These are phyloP conservation scores for Exutisphaerella laricina DNA, from an alignment of 2,329 filamentous ascomycete genomes.

Conservation along the genomic window DNA sequence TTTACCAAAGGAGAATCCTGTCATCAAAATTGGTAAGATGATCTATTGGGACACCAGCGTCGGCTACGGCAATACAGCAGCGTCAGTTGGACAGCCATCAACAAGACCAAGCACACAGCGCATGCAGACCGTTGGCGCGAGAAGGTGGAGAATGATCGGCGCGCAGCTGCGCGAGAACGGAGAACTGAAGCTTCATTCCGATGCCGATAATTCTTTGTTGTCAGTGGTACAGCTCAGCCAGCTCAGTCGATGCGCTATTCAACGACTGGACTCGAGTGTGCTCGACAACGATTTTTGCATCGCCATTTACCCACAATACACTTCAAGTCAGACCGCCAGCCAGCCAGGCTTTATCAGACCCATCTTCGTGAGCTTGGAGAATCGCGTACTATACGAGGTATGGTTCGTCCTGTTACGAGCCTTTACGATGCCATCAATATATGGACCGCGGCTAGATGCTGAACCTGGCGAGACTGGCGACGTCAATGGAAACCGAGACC, in stretches of 20 bases:
- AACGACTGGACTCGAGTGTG: slow-evolving; percentile 83
- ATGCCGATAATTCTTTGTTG: slow-evolving; percentile 73
- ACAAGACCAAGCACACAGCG: slow-evolving; percentile 46
- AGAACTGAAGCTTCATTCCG: slow-evolving; percentile 83
- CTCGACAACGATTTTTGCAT: slow-evolving; percentile 91
- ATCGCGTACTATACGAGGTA: slow-evolving; percentile 85
- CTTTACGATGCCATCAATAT: slow-evolving; percentile 87
- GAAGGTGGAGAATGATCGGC: slow-evolving; percentile 81
- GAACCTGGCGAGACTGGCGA: slow-evolving; percentile 20
- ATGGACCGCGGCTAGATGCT: slow-evolving; percentile 49
- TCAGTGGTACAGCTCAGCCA: slow-evolving; percentile 83
- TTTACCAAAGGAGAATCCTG: slow-evolving; percentile 63
- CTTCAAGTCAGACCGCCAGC: slow-evolving; percentile 60
- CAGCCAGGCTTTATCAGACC: slow-evolving; percentile 73
- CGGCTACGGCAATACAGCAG: slow-evolving; percentile 43
- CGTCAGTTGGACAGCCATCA: slow-evolving; percentile 18
- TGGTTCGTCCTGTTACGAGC: slow-evolving; percentile 92
- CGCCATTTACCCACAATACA: slow-evolving; percentile 91
- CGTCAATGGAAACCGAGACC: slow-evolving; percentile 14
- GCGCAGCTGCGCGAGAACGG: slow-evolving; percentile 94
- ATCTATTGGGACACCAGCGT: slow-evolving; percentile 72
- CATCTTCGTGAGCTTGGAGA: slow-evolving; percentile 82
- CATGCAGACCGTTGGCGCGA: slow-evolving; percentile 52
- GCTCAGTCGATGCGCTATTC: slow-evolving; percentile 81
- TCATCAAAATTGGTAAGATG: slow-evolving; percentile 77